These are phyloP conservation scores for Xylaria sp. DNA, from an alignment of 2,329 filamentous ascomycete genomes.

Conservation along the genomic window DNA sequence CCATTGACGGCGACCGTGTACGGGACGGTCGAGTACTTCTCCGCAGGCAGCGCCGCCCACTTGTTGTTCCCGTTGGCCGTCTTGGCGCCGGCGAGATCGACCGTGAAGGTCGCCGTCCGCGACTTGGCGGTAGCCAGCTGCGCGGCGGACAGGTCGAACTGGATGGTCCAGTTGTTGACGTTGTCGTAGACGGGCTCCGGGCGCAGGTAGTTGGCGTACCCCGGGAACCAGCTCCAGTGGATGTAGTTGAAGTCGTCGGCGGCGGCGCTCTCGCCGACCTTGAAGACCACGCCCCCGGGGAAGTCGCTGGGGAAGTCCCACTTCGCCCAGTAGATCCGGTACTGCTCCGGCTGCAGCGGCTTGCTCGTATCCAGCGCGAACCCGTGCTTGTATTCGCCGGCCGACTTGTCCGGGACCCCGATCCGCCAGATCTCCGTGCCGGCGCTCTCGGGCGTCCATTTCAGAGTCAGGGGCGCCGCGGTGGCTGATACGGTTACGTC, in stretches of 20 bases:
- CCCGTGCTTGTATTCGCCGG: constrained; percentile 71
- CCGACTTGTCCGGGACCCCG: constrained; percentile 70
- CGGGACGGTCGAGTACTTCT: constrained; percentile 65
- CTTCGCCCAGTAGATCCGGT: constrained; percentile 70
- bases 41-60: constrained; percentile 60
- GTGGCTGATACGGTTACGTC: constrained; percentile 46
- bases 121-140: constrained; percentile 55
- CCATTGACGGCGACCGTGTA: constrained; percentile 59
- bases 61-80: constrained; percentile 68
- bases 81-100: constrained; percentile 73
- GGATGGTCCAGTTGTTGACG: constrained; percentile 67
- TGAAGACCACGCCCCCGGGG: constrained; percentile 64
- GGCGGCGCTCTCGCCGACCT: constrained; percentile 63
- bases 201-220: constrained; percentile 61
- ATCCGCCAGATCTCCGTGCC: constrained; percentile 69
- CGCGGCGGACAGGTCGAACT: constrained; percentile 59
- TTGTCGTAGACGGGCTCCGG: constrained; percentile 54
- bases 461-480: neutral
- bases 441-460: constrained; percentile 28
- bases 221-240: constrained; percentile 73
- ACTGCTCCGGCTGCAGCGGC: constrained; percentile 58
- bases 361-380: constrained; percentile 56
- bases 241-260: constrained; percentile 69
- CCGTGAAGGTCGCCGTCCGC: constrained; percentile 65
- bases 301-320: constrained; percentile 72